Evolutionary conservation across 1,284 basidiomycete species (phyloP).

Genomic region (Melampsora americana): DNA sequence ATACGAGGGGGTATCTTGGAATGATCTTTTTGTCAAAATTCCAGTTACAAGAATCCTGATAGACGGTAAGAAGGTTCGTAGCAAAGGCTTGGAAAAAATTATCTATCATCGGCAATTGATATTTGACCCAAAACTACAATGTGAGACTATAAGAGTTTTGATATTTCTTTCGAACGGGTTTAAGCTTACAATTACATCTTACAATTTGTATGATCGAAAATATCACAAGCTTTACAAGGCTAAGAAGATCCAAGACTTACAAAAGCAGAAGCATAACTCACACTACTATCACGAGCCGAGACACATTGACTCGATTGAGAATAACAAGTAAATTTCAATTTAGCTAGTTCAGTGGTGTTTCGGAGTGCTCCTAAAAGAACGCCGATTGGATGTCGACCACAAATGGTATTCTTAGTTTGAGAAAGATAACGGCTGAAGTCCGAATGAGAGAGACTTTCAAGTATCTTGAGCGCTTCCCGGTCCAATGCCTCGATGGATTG

Average conservation of each 20-base stretch:
- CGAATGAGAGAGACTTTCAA: constrained; percentile 9
- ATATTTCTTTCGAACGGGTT: too few species aligned
- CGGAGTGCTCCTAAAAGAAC: constrained; percentile 79
- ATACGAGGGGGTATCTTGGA: too few species aligned
- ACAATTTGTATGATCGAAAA: too few species aligned
- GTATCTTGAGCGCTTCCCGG: constrained; percentile 7
- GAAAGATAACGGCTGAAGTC: constrained; percentile 62
- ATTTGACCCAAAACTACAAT: too few species aligned
- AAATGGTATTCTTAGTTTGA: constrained; percentile 90
- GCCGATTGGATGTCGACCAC: constrained; percentile 90
- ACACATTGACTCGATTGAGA: constrained; percentile 81
- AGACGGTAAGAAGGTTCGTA: too few species aligned
- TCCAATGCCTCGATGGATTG: constrained; percentile 66
- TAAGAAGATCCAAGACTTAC: constrained; percentile 52
- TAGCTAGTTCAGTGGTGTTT: constrained; percentile 50
- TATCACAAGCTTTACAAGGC: too few species aligned
- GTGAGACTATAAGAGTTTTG: too few species aligned
- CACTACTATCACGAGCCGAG: constrained; percentile 73
- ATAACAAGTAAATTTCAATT: constrained; percentile 71
- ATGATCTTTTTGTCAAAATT: too few species aligned
- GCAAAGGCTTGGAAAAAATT: too few species aligned
- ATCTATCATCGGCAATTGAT: too few species aligned
- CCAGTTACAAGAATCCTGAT: too few species aligned
- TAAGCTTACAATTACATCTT: too few species aligned
- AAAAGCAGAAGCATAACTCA: constrained; percentile 90